A percentile compares a stretch with the other conserved stretches of the same genome.
phyloP scores from a whole-genome alignment of 257 asterid genomes.

The Nicotiana paniculata region DNA sequence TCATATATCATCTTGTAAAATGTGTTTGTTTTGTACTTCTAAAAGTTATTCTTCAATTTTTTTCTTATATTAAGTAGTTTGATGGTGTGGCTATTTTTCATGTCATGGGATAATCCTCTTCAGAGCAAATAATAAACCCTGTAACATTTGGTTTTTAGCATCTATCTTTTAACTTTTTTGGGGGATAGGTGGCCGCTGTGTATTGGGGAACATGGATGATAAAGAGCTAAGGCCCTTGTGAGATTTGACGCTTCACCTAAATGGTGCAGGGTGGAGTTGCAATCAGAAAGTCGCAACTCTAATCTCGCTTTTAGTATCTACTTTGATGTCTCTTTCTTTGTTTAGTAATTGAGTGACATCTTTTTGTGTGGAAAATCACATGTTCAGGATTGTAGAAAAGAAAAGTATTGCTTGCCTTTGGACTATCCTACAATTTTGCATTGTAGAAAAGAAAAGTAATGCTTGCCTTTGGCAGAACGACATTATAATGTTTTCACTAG shows the following conservation, averaged over 20 bases:
- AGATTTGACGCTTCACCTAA: neutral
- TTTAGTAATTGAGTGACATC: neutral
- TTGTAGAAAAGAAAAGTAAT: neutral
- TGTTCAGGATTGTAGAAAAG: neutral
- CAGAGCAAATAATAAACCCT: neutral
- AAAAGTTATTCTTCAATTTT: neutral
- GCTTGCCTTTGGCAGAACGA: neutral
- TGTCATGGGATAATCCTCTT: neutral
- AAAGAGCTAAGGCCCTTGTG: neutral
- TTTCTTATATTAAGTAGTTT: neutral
- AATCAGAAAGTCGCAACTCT: neutral
- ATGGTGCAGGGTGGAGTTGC: neutral
- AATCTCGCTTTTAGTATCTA: neutral
- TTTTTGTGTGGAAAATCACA: neutral
- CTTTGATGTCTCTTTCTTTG: neutral
- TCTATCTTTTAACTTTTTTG: neutral
- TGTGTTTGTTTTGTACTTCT: neutral
- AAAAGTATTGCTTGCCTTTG: neutral
- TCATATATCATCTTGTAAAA: neutral
- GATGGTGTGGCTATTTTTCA: neutral
- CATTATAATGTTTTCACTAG: neutral
- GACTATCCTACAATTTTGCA: constrained; percentile 5
- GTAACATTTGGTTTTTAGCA: neutral
- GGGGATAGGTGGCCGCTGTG: neutral
- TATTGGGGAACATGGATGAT: neutral